Evolutionary conservation across 2,329 filamentous ascomycete species (phyloP).

Genomic region (Zarea fungicola): DNA sequence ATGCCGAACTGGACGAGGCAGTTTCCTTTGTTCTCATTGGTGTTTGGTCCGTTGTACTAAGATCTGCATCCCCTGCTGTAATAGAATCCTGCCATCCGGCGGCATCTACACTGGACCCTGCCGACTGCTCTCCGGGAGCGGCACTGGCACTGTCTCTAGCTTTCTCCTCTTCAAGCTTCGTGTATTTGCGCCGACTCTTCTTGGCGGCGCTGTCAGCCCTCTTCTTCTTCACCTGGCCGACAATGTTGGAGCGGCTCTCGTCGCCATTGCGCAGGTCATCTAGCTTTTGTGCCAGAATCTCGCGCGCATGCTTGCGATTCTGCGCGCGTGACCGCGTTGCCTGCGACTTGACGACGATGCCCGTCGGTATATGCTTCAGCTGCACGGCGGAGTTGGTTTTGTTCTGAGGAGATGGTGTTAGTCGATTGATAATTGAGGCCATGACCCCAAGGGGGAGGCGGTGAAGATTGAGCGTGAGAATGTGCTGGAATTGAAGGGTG

Average conservation of each 20-base stretch:
- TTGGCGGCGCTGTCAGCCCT: constrained; percentile 73
- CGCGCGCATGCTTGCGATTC: constrained; percentile 80
- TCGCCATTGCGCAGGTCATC: constrained; percentile 71
- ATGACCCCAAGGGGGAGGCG: background rate
- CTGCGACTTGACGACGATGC: constrained; percentile 90
- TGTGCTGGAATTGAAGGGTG: too few relatives aligned
- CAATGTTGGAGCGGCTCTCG: constrained; percentile 59
- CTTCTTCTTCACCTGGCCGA: constrained; percentile 57
- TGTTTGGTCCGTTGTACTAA: background rate
- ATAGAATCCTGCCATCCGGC: background rate
- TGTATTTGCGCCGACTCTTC: constrained; percentile 79
- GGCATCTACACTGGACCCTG: background rate
- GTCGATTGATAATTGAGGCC: background rate
- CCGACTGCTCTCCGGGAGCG: background rate
- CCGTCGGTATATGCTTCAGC: constrained; percentile 82
- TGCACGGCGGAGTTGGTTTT: constrained; percentile 96
- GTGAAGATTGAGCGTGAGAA: background rate
- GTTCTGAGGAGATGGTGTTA: constrained; percentile 51
- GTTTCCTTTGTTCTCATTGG: too few relatives aligned
- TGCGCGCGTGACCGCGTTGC: constrained; percentile 80
- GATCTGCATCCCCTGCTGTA: background rate
- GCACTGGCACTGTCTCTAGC: constrained; percentile 17
- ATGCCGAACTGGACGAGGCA: too few relatives aligned
- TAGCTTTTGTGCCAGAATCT: constrained; percentile 66
- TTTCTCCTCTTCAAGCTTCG: constrained; percentile 50